A percentile compares a stretch with the other conserved stretches of the same genome.
Conservation (phyloP, 2,329 filamentous ascomycete genomes). For the Microsporum audouinii region DNA sequence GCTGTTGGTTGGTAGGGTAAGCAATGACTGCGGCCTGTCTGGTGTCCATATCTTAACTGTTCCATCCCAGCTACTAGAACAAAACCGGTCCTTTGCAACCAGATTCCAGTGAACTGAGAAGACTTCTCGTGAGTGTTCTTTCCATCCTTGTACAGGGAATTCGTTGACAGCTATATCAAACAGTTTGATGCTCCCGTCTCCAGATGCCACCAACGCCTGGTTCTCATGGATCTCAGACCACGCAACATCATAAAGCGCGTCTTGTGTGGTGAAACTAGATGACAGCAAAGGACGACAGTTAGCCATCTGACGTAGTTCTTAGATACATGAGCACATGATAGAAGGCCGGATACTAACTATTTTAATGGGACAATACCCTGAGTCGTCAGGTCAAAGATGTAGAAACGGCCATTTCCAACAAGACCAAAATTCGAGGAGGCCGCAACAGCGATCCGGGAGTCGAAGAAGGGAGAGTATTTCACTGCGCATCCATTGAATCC, state of each 20-base stretch:
- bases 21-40: conserved; percentile 58
- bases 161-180: conserved; percentile 73
- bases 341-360: conserved; percentile 43
- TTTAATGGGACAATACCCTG: conserved; percentile 77
- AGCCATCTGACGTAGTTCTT: not conserved
- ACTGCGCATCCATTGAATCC: conserved; percentile 94
- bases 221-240: conserved; percentile 97
- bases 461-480: conserved; percentile 97
- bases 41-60: conserved; percentile 95
- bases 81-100: conserved; percentile 78
- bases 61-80: conserved; percentile 90
- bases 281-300: not conserved
- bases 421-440: conserved; percentile 92
- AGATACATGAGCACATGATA: not conserved
- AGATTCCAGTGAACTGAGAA: conserved; percentile 91
- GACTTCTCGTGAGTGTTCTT: conserved; percentile 85
- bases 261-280: conserved; percentile 82
- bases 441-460: conserved; percentile 82
- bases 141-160: conserved; percentile 83
- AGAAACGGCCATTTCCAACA: conserved; percentile 87
- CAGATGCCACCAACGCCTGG: conserved; percentile 77
- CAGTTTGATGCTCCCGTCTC: conserved; percentile 88
- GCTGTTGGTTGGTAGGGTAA: conserved; percentile 78
- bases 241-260: conserved; percentile 84
- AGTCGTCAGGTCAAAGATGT: conserved; percentile 68